These are phyloP conservation scores for Puccinellia tenuiflora DNA, from an alignment of 176 grass and related monocot genomes.

Conservation along the genomic window DNA sequence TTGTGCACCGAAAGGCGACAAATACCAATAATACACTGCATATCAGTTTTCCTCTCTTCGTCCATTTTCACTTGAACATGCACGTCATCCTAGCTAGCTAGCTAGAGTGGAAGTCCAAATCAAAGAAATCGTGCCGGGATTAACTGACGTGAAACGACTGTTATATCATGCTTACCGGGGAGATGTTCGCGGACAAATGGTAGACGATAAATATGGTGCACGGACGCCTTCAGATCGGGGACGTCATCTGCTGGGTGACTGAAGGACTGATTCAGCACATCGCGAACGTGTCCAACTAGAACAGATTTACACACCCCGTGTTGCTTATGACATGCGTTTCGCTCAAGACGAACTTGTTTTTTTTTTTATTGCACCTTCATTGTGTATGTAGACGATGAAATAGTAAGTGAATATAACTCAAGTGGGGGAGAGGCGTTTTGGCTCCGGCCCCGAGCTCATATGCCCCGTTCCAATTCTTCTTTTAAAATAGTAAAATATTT, in stretches of 20 bases:
- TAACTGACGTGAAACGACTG: neutral
- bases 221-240: neutral
- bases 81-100: neutral
- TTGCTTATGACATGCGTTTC: neutral
- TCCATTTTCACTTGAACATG: conserved; percentile 1
- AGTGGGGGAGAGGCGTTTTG: no score
- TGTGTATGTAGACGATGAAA: neutral
- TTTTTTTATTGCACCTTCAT: neutral
- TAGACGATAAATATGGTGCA: conserved; percentile 26
- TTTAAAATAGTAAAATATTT: no score
- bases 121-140: neutral
- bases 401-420: no score
- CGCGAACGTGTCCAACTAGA: neutral
- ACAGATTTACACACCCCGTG: neutral
- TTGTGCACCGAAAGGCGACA: conserved; percentile 45
- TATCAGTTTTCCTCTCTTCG: neutral
- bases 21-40: neutral
- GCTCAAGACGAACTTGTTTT: neutral
- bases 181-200: conserved; percentile 17
- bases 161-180: neutral
- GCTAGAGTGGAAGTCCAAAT: conserved; percentile 19
- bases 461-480: no score
- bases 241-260: neutral
- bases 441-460: no score
- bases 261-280: neutral